Conservation (phyloP, 306 rosid species). For the Canavalia gladiata region DNA sequence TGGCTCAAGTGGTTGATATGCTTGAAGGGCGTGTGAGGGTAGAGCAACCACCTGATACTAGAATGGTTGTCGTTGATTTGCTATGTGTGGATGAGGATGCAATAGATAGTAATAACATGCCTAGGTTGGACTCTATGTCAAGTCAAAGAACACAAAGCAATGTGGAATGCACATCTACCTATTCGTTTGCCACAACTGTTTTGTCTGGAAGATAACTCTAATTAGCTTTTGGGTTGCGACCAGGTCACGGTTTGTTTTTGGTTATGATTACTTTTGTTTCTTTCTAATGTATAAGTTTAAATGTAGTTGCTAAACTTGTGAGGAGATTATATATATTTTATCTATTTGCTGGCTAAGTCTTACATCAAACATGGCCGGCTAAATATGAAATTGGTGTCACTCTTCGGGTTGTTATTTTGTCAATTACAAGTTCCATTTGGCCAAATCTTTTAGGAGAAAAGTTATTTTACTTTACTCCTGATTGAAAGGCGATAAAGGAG, state of each 20-base stretch:
- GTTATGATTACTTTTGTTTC: not conserved
- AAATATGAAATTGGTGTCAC: not conserved
- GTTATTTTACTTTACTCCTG: too few species aligned
- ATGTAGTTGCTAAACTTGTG: not conserved
- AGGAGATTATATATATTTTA: not conserved
- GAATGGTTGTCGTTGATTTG: constrained; percentile 76
- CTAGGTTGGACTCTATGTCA: constrained; percentile 47
- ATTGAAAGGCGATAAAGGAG: too few species aligned
- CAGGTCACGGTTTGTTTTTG: too few species aligned
- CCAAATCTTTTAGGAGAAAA: not conserved
- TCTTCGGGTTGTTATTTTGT: not conserved
- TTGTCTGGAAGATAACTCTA: constrained; percentile 60
- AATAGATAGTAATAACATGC: constrained; percentile 1
- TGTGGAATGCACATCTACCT: constrained; percentile 43
- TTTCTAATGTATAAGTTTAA: not conserved
- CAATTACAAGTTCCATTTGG: not conserved
- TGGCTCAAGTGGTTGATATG: constrained; percentile 81
- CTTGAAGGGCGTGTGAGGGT: constrained; percentile 71
- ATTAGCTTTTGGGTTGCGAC: too few species aligned
- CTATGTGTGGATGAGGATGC: constrained; percentile 64
- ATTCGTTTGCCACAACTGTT: constrained; percentile 61
- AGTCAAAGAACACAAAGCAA: not conserved
- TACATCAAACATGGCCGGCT: constrained; percentile 7
- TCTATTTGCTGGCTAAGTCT: not conserved
- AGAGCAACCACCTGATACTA: constrained; percentile 81